Base-by-base conservation (phyloP, 768 basidiomycete genomes). In the Fistulinella prunicolor region DNA sequence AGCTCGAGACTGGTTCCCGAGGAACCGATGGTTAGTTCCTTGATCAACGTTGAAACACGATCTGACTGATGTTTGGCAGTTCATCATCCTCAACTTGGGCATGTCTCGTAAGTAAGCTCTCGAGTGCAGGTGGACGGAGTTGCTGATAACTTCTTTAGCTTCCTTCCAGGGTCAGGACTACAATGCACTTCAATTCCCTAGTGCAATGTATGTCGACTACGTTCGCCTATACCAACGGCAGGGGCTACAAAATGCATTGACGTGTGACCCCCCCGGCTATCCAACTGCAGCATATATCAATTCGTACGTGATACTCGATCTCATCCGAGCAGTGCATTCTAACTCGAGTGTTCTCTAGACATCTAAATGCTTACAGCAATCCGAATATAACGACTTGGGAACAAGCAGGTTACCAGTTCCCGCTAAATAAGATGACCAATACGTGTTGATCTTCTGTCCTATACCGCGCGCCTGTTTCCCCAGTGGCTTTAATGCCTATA, bases 311-410 rank as follows among this genome's bases (percentile, higher is more conserved):
- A 37, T 30, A 3, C 9, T 63, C 29, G 6, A 16, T 39, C 26
- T 35, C 40, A 35, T 46, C 22, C 35, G 24, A 42, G 20, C 4
- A 35, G 4, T 17, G 41, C 32, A 4, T 46, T 46, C 47, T 57
- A 26, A 65, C 37, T 30, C 8, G 35, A 39, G n/a, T 37, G 14
- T 16, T 41, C 35, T 39, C 17, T 38, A 67, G 67, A 28, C 66
- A 67, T 61, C 48, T 71, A 38, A 74, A 78, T 42, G 78, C 86
- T 43, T 95, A 94, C 61, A 74, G 68, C 45, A 83, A 96, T 63
- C 74, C 91, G 17, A 94, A 95, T 61, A 66, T 90, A 37, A 94
- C 94, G 23, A 88, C 86, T 39, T 95, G 94, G 93, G 74, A 71
- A 3, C 75, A 80, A 55, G 91, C 84, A 1, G 88, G 87, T 35